Percentiles rank a stretch among this genome's conserved stretches.
Conservation (phyloP, 176 grass and related monocot genomes). For the Olyra latifolia region DNA sequence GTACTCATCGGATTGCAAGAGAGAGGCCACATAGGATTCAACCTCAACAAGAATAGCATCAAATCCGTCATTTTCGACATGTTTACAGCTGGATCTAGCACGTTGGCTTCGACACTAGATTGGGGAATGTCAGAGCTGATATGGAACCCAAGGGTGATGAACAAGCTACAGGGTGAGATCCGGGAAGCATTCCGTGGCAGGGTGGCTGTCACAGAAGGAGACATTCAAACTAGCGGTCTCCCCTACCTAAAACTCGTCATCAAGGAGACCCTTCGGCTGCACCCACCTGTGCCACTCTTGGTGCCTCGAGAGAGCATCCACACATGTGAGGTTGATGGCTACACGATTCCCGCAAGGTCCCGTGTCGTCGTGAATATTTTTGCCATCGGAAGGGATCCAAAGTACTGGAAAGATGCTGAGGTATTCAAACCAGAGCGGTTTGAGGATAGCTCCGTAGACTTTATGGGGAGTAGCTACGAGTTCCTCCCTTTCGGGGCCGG, state of each 20-base stretch:
- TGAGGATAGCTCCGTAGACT: constrained; percentile 24
- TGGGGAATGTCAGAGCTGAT: constrained; percentile 86
- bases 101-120: constrained; percentile 41
- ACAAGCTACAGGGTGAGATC: constrained; percentile 59
- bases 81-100: constrained; percentile 54
- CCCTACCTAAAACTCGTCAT: constrained; percentile 67
- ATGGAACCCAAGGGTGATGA: constrained; percentile 47
- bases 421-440: constrained; percentile 56
- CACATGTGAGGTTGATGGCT: constrained; percentile 42
- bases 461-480: constrained; percentile 47
- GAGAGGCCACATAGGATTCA: constrained; percentile 35
- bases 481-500: constrained; percentile 41
- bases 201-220: constrained; percentile 19
- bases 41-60: constrained; percentile 44
- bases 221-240: constrained; percentile 35
- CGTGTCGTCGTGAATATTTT: constrained; percentile 39
- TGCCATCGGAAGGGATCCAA: constrained; percentile 43
- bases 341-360: constrained; percentile 42
- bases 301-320: constrained; percentile 49
- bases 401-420: constrained; percentile 44
- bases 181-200: constrained; percentile 28
- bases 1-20: constrained; percentile 53
- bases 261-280: constrained; percentile 63
- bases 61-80: constrained; percentile 64
- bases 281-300: constrained; percentile 58